Base-by-base conservation (phyloP, 176 grass and related monocot species). In the Tuctoria greenei region DNA sequence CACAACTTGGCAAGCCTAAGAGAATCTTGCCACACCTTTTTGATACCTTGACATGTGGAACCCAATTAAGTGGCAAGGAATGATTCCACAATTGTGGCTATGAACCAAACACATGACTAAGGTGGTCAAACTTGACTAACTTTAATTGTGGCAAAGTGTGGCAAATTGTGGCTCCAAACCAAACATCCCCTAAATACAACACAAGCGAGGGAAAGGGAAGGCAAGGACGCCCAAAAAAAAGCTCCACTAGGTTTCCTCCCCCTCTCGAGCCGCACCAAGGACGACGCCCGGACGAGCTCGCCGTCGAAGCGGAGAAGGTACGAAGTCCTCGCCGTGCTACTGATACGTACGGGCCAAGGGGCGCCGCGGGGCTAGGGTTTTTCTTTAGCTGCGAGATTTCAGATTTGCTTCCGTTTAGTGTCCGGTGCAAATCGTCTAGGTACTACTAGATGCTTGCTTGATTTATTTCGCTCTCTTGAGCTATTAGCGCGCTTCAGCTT, bases 171-270 rank as follows among this genome's bases (percentile, higher is more conserved):
- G n/a, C n/a, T n/a, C n/a, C n/a, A n/a, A n/a, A n/a, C n/a, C n/a
- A n/a, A n/a, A n/a, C n/a, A n/a, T n/a, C n/a, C n/a, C n/a, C n/a
- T n/a, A n/a, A n/a, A n/a, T n/a, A n/a, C n/a, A 81, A 18, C 7
- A 34, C 56, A 61, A 20, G 46, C 55, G 54, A 79, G 36, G 47
- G 23, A 66, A 77, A 79, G 36, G 47, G 23, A 66, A 77, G 10
- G 4, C 17, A 15, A 59, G 25, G 10, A 16, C 42, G 39, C 41
- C 41, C 38, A 24, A 60, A 69, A 24, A 0, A 60, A 69, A 24
- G 0, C 17, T 18, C 56, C 10, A 41, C 26, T 1, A 51, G 57
- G 21, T 63, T 64, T 51, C 63, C 14, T 15, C 21, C 31, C 28
- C 28, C 42, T 37, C 61, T 38, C 31, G 44, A 18, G 6, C 25